Evolutionary conservation across 805 yeast species (phyloP), one percentile per base, ranked within the genome.

Genomic region (Saccharomycopsis malanga): DNA sequence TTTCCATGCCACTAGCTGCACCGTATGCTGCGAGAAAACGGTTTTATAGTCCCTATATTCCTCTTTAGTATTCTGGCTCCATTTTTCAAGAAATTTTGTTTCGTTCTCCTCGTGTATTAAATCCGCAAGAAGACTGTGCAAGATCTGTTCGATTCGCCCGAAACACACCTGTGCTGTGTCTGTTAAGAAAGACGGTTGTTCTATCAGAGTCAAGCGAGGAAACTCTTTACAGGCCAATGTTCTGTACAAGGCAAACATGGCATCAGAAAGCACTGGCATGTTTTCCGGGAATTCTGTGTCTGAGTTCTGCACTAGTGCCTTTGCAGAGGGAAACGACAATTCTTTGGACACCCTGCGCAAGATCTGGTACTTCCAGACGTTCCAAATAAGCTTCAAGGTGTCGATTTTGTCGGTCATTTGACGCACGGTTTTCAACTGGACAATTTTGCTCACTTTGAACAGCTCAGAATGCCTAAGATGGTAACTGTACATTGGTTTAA

Each of bases 161-260:
- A n/a, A 42, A n/a, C 34, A 20, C 18, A 24, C 17, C 12, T 20
- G 39, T 21, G 39, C 49, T 6, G 39, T 15, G 34, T 45, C 39
- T 12, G 17, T 34, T 14, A n/a, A 42, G 15, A 29, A 20, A n/a
- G 9, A 32, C 15, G 5, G 9, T 18, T 32, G 9, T 32, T 32
- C 18, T n/a, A 12, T 32, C 15, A n/a, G 17, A n/a, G 7, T 32
- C 6, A 10, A 5, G 17, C 15, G 18, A 14, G 36, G 17, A n/a
- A 32, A 32, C 18, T 10, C 6, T 7, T 32, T 32, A n/a, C 15
- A 9, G 36, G 12, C 36, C 6, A 32, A 32, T 10, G 12, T 9
- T 18, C 15, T 32, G 36, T 32, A 32, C 6, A 10, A n/a, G 12
- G 7, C 17, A 32, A 9, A 9, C 12, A 32, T 5, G 17, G 9